Evolutionary conservation across 2,329 filamentous ascomycete species (phyloP).

Genomic region (Trichoderma harzianum): DNA sequence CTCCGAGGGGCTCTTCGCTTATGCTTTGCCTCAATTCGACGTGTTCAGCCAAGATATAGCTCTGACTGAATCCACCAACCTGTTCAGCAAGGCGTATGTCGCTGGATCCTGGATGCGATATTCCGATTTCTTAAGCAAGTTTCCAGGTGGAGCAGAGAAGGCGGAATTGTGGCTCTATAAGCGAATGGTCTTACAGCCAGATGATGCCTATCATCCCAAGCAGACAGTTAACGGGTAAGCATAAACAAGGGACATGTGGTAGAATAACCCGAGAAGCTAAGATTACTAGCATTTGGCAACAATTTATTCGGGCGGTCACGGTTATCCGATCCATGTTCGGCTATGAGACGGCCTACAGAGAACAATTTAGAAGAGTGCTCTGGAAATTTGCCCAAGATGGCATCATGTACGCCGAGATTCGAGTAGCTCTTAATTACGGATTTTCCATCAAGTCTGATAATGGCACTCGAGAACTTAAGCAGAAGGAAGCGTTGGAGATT

Average conservation of each 20-base stretch:
- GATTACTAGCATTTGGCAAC: not conserved
- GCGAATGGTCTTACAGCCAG: constrained; percentile 4
- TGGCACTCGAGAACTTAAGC: not conserved
- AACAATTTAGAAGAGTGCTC: not conserved
- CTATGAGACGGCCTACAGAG: constrained; percentile 4
- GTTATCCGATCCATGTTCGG: constrained; percentile 2
- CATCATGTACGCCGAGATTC: constrained; percentile 11
- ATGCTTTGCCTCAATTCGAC: constrained; percentile 66
- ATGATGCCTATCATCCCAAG: constrained; percentile 1
- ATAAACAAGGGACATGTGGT: not conserved
- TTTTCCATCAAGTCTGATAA: constrained; percentile 5
- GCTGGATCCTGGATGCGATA: constrained; percentile 8
- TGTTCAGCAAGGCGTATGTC: not conserved
- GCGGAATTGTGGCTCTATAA: not conserved
- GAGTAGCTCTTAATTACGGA: constrained; percentile 2
- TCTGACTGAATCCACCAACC: constrained; percentile 55
- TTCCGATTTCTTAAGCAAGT: not conserved
- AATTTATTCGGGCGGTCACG: constrained; percentile 1
- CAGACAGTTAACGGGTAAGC: constrained; percentile 3
- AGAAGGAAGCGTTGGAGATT: not conserved
- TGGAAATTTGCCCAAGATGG: constrained; percentile 10
- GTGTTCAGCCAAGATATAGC: constrained; percentile 51
- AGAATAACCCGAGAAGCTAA: not conserved
- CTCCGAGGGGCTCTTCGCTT: constrained; percentile 63
- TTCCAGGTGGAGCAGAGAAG: not conserved